phyloP scores from a whole-genome alignment of 1,284 basidiomycete genomes.

The Ustilago cynodontis region DNA sequence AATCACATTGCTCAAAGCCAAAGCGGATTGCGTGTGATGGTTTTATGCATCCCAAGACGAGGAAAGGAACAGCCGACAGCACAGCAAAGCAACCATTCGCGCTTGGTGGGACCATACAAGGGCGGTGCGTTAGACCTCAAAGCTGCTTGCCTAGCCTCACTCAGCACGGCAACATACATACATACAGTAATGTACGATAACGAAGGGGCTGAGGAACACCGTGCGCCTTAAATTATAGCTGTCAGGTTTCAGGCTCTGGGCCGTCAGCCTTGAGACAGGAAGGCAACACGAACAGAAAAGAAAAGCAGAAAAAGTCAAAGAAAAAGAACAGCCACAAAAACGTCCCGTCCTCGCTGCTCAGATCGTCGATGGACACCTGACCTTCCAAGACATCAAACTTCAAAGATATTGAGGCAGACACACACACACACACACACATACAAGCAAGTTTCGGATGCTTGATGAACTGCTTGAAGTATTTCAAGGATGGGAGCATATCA shows the following conservation, averaged over 20 bases:
- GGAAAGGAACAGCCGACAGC: background rate
- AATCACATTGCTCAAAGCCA: background rate
- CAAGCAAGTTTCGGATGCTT: background rate
- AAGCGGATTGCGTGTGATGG: background rate
- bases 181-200: background rate
- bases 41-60: too few relatives aligned
- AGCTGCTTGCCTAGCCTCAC: slow-evolving; percentile 1
- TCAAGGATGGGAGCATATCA: background rate
- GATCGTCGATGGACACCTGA: background rate
- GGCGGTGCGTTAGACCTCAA: background rate
- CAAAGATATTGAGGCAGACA: too few relatives aligned
- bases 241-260: background rate
- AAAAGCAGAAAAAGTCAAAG: background rate
- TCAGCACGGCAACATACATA: slow-evolving; percentile 3
- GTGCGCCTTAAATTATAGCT: background rate
- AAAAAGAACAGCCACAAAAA: slow-evolving; percentile 1
- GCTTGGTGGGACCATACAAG: too few relatives aligned
- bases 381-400: background rate
- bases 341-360: background rate
- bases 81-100: background rate
- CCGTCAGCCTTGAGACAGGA: too few relatives aligned
- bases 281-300: too few relatives aligned
- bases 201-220: background rate
- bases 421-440: background rate
- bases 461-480: too few relatives aligned